Evolutionary conservation across 768 basidiomycete species (phyloP), one percentile per base, ranked within the genome.

Genomic region (Mycena capillaripes): DNA sequence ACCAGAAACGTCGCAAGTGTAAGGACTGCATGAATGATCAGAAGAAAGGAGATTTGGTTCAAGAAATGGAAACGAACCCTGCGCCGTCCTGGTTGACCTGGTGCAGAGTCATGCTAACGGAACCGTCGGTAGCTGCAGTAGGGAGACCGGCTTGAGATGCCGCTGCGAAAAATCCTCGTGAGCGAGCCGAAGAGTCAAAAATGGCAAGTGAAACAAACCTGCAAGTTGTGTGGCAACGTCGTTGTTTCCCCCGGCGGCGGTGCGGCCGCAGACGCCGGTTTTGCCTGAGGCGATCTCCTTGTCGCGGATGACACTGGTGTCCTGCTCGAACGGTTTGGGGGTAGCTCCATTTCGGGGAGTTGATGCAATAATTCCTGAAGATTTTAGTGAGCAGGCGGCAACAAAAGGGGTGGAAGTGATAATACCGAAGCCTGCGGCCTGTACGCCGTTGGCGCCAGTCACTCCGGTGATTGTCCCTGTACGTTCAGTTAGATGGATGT

Each of bases 31-130:
- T 9, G 25, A 6, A 27, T 32, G 10, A 27, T 55, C 42, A 62
- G 34, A 46, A 38, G 27, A 27, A 42, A n/a, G 27, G 23, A 19
- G 32, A 30, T 3, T n/a, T 36, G 27, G 27, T 6, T 6, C 8
- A 55, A n/a, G 46, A 7, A 68, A 21, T 2, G 4, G 2, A 23
- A 58, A 62, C 71, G 2, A 48, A 72, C 68, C 74, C 74, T 14
- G 74, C 74, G 29, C 74, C 74, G 30, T 75, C 74, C 67, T 71
- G 67, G 67, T 75, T 75, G 1, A 75, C 74, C 34, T 75, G 74
- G 53, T 75, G 74, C 25, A 75, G 58, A 34, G 66, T 75, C 74
- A 75, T 75, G 48, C 66, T 55, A 21, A 75, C 59, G 1, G 64
- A 57, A 23, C 74, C 74, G 32, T 75, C 74, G 16, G 67, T 55